phyloP scores from a whole-genome alignment of 371 early-diverging fungal species.

The Mortierella sp. region DNA sequence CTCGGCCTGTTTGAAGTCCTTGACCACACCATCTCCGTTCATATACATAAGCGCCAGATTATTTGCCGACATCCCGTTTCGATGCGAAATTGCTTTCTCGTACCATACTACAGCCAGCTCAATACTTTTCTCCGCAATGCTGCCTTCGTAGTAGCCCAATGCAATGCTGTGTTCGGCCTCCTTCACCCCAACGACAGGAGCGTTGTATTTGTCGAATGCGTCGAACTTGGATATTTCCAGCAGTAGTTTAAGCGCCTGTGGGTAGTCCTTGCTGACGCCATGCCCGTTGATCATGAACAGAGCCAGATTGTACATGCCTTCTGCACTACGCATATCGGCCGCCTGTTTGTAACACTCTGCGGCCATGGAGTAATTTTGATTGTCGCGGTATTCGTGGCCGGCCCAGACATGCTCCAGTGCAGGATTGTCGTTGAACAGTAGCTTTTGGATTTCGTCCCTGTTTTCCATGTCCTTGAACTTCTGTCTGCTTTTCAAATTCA shows the following conservation, averaged over 20 bases:
- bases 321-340: constrained; percentile 39
- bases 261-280: constrained; percentile 39
- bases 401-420: constrained; percentile 44
- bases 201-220: constrained; percentile 38
- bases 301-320: constrained; percentile 42
- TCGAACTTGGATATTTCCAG: constrained; percentile 38
- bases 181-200: constrained; percentile 38
- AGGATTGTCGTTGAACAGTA: constrained; percentile 27
- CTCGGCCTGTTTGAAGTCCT: constrained; percentile 36
- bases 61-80: constrained; percentile 36
- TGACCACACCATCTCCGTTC: constrained; percentile 41
- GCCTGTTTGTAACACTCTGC: constrained; percentile 39
- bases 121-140: constrained; percentile 37
- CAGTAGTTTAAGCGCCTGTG: constrained; percentile 36
- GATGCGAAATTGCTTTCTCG: constrained; percentile 39
- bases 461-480: constrained; percentile 29
- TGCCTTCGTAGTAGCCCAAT: constrained; percentile 39
- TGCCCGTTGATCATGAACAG: constrained; percentile 38
- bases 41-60: constrained; percentile 38
- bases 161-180: constrained; percentile 37
- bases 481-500: constrained; percentile 25
- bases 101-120: constrained; percentile 40
- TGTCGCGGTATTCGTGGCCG: constrained; percentile 39
- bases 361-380: constrained; percentile 27
- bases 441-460: constrained; percentile 16